Evolutionary conservation across 1,284 basidiomycete species (phyloP), one percentile per base, ranked within the genome.

Genomic region (Cystobasidiaceae sp.): DNA sequence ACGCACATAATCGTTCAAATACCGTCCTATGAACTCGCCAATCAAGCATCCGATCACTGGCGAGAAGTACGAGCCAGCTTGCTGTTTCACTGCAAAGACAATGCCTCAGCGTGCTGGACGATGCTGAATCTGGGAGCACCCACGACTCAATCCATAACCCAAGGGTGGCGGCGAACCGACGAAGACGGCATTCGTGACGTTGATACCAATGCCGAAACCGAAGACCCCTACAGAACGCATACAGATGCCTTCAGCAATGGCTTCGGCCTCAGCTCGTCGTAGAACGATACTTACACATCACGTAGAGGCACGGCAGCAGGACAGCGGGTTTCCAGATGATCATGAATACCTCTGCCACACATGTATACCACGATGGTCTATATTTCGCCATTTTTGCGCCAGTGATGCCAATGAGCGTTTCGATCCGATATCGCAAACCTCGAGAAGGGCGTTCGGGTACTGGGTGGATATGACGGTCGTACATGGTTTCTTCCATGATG

Each of bases 161-260:
- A 80, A 74, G 0, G 84, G 84, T 0, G 78, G 75, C 0, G 85
- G 84, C 0, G 77, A 78, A 1, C 82, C 84, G 17, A 87, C 76
- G 77, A 88, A 87, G 39, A 87, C 85, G 0, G 82, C 84, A 55
- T 85, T 86, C 4, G 87, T 89, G 2, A 87, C 86, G 68, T 88
- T 88, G 60, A 88, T 64, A 37, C 87, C 87, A 61, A 88, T 85
- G 37, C 79, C 73, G 73, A 87, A 88, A 2, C 86, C 86, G 72
- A 88, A 87, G 3, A 9, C 81, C 83, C 82, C 84, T 46, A 9
- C 5, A 52, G 5, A 45, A 13, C 45, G 44, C 33, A 32, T 19
- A 9, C 15, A n/a, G 13, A 41, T 56, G 9, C 7, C 15, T 30
- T 17, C 7, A 43, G 41, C 13, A 6, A 43, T 23, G 9, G 21